Conservation (phyloP, 2,329 filamentous ascomycete genomes). For the Amauroascus niger region DNA sequence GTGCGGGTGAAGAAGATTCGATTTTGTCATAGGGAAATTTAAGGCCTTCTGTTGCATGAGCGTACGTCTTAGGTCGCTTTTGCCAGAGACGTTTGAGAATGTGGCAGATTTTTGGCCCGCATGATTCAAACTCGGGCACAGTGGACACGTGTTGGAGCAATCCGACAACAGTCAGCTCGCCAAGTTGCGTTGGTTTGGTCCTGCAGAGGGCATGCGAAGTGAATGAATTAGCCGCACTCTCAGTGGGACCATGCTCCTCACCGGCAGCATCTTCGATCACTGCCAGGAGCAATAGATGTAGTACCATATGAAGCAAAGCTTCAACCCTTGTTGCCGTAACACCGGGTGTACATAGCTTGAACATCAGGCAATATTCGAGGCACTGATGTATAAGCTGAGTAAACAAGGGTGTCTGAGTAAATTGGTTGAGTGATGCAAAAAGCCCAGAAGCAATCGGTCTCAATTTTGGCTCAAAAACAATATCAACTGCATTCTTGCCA, state of each 20-base stretch:
- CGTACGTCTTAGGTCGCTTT: conserved; percentile 65
- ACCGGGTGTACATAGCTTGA: conserved; percentile 57
- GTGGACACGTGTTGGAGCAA: conserved; percentile 45
- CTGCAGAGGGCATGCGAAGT: conserved; percentile 59
- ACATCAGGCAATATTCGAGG: conserved; percentile 67
- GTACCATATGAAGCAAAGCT: conserved; percentile 79
- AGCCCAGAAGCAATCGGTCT: conserved; percentile 64
- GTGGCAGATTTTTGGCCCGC: conserved; percentile 72
- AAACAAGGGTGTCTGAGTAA: conserved; percentile 78
- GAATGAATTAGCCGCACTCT: conserved; percentile 51
- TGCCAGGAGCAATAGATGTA: conserved; percentile 79
- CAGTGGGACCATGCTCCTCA: conserved; percentile 43
- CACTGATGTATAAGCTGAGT: conserved; percentile 84
- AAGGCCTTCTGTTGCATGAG: conserved; percentile 51
- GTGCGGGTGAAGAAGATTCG: conserved; percentile 71
- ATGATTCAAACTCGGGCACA: conserved; percentile 69
- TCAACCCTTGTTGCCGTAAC: conserved; percentile 78
- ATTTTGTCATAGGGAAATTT: conserved; percentile 64
- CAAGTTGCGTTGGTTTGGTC: conserved; percentile 40
- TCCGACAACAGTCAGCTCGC: conserved; percentile 42
- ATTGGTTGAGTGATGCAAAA: conserved; percentile 65
- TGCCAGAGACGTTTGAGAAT: conserved; percentile 79
- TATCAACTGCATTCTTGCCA: conserved; percentile 67
- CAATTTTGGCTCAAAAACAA: conserved; percentile 84
- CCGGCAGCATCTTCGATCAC: conserved; percentile 67